Conservation (phyloP, 108 stramenopile genomes). For the Craspedostauros australis region DNA sequence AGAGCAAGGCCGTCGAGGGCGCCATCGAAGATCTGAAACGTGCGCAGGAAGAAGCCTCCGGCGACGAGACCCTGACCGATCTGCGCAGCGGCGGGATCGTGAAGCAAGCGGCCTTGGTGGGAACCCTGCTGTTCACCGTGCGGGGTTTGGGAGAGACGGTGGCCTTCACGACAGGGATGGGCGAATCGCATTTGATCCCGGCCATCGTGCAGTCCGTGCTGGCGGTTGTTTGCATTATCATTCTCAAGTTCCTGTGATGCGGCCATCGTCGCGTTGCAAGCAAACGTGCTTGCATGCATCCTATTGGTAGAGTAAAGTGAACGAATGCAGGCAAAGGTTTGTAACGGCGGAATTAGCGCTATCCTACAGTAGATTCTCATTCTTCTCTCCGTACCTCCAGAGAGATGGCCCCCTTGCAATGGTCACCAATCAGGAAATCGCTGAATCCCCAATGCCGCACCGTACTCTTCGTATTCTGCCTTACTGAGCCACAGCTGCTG, state of each 20-base stretch:
- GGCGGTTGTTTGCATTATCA: slow-evolving; percentile 19
- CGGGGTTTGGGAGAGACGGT: slow-evolving; percentile 34
- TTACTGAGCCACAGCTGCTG: slow-evolving; percentile 93
- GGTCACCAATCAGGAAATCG: too few relatives aligned
- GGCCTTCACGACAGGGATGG: slow-evolving; percentile 14
- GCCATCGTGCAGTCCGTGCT: slow-evolving; percentile 34
- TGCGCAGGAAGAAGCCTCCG: slow-evolving; percentile 30
- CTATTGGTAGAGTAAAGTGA: too few relatives aligned
- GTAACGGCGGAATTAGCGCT: too few relatives aligned
- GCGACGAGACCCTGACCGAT: slow-evolving; percentile 25
- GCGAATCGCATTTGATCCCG: slow-evolving; percentile 17
- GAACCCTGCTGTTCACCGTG: slow-evolving; percentile 42
- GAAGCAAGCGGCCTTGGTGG: slow-evolving; percentile 42
- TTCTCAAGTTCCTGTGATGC: slow-evolving; percentile 12
- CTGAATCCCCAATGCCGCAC: slow-evolving; percentile 65
- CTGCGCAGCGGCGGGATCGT: slow-evolving; percentile 33
- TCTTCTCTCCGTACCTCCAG: too few relatives aligned
- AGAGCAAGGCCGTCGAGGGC: slow-evolving; percentile 35
- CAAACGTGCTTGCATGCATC: too few relatives aligned
- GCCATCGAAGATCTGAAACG: slow-evolving; percentile 41
- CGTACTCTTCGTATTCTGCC: slow-evolving; percentile 93
- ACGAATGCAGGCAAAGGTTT: too few relatives aligned
- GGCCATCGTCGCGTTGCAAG: too few relatives aligned
- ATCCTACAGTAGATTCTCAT: too few relatives aligned
- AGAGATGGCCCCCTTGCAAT: too few relatives aligned